These are phyloP conservation scores for Aspergillus indologenus DNA, from an alignment of 495 filamentous ascomycete species.

Conservation along the genomic window DNA sequence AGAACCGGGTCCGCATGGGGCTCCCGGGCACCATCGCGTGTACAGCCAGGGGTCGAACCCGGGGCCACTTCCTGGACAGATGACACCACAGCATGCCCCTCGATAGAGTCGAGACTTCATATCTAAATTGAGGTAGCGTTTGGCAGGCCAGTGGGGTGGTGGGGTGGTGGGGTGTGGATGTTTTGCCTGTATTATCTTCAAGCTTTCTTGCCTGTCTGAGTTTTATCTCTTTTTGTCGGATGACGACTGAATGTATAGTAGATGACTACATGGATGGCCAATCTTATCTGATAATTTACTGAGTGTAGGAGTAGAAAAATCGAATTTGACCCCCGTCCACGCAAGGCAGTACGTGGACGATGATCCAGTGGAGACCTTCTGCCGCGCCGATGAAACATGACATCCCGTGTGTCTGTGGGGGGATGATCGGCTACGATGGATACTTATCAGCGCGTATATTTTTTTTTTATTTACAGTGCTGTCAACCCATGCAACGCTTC, in stretches of 20 bases:
- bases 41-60: constrained; percentile 42
- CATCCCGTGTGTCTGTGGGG: neutral
- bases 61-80: constrained; percentile 26
- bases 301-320: too few species aligned
- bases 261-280: neutral
- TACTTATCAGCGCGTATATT: too few species aligned
- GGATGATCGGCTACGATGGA: neutral
- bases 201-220: neutral
- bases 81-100: constrained; percentile 33
- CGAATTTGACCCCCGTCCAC: neutral
- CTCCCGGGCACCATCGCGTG: constrained; percentile 38
- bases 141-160: too few species aligned
- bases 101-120: constrained; percentile 20
- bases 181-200: neutral
- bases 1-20: constrained; percentile 19
- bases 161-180: neutral
- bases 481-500: too few species aligned
- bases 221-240: neutral
- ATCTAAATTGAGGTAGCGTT: neutral
- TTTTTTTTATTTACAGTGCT: neutral
- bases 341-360: neutral
- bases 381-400: neutral
- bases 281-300: neutral
- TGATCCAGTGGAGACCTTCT: neutral
- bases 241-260: constrained; percentile 2